These are phyloP conservation scores for Chalara sp. DNA, from an alignment of 2,329 filamentous ascomycete genomes.

Conservation along the genomic window DNA sequence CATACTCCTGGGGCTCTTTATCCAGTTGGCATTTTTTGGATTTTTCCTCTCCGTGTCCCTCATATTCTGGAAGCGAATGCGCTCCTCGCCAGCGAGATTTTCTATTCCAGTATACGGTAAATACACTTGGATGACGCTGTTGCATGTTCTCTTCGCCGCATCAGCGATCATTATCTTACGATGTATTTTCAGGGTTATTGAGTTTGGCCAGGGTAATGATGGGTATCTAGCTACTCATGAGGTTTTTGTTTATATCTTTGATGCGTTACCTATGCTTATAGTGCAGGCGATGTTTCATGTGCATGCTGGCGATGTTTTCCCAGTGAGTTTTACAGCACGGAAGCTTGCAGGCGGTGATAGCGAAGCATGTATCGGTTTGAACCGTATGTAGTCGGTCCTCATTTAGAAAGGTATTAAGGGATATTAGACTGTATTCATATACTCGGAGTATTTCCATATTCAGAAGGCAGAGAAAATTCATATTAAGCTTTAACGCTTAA, in stretches of 20 bases:
- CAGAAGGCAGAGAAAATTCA: too few relatives aligned
- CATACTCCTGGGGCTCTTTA: constrained; percentile 34
- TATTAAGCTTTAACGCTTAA: too few relatives aligned
- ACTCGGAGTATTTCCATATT: too few relatives aligned
- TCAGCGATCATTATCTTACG: constrained; percentile 37
- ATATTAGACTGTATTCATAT: too few relatives aligned
- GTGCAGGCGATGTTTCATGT: constrained; percentile 29
- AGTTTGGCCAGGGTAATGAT: constrained; percentile 35
- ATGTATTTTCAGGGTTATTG: constrained; percentile 36
- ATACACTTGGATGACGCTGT: constrained; percentile 26
- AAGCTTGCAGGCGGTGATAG: background rate
- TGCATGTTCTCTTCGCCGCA: constrained; percentile 32
- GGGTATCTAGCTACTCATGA: constrained; percentile 36
- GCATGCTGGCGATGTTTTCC: constrained; percentile 26
- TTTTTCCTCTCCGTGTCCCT: constrained; percentile 33
- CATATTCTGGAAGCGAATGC: constrained; percentile 5
- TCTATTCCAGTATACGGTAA: constrained; percentile 1
- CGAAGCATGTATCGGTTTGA: too few relatives aligned
- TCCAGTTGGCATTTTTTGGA: constrained; percentile 42
- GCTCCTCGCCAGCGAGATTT: background rate
- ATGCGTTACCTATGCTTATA: constrained; percentile 33
- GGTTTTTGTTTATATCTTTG: constrained; percentile 35
- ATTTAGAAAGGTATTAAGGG: too few relatives aligned
- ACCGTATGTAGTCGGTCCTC: too few relatives aligned
- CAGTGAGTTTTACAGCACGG: background rate